phyloP scores from a whole-genome alignment of 176 grass and related monocot genomes.

The Neostapfia colusana region DNA sequence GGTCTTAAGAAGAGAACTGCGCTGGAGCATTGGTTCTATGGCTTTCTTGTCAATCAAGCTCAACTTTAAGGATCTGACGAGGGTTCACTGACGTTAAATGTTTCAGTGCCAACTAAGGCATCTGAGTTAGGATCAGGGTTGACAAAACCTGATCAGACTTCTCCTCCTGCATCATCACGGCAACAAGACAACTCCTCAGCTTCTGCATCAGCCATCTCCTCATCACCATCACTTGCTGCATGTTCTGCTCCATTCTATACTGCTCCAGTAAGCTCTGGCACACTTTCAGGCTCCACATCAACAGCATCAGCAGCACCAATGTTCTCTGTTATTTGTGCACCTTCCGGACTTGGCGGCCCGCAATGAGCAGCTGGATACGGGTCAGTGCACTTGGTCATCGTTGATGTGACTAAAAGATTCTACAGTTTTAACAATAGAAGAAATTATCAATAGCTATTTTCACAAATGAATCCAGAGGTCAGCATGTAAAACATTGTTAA shows the following conservation, averaged over 20 bases:
- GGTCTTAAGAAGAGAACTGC: background rate
- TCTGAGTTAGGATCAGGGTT: conserved; percentile 18
- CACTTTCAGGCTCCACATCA: conserved; percentile 35
- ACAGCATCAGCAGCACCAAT: conserved; percentile 23
- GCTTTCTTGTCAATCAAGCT: conserved; percentile 5
- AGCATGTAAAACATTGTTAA: conserved; percentile 15
- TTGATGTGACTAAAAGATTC: conserved; percentile 93
- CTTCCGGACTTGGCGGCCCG: conserved; percentile 42
- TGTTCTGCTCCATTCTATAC: conserved; percentile 62
- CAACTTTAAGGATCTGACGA: conserved; percentile 33
- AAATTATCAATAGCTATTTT: conserved; percentile 19
- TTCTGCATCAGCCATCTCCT: conserved; percentile 87
- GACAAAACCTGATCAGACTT: conserved; percentile 46
- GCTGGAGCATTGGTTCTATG: background rate
- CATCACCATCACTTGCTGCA: conserved; percentile 55
- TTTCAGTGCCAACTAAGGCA: conserved; percentile 25
- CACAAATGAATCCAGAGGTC: background rate
- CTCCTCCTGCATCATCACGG: conserved; percentile 61
- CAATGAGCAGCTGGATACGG: conserved; percentile 56
- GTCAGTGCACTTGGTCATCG: conserved; percentile 65
- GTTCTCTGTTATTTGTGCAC: conserved; percentile 35
- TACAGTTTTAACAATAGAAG: conserved; percentile 36
- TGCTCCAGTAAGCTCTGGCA: conserved; percentile 28
- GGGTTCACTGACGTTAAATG: conserved; percentile 19
- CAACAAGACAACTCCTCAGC: conserved; percentile 27